phyloP scores from a whole-genome alignment of 768 basidiomycete species.

The Daedalea quercina region DNA sequence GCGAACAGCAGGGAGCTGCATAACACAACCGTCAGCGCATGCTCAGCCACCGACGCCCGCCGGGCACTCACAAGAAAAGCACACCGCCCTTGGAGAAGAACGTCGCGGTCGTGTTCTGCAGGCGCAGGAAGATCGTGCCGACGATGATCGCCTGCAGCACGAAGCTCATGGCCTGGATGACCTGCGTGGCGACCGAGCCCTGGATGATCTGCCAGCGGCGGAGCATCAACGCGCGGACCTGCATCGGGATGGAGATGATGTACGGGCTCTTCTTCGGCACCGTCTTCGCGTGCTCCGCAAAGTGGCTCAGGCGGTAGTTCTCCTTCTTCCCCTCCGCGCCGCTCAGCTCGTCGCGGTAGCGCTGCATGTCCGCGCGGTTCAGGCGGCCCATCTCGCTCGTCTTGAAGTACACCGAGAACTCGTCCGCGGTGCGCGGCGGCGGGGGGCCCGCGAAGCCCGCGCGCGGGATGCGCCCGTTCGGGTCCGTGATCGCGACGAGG shows the following conservation, averaged over 20 bases:
- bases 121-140: conserved; percentile 59
- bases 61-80: conserved; percentile 65
- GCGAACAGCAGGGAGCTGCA: conserved; percentile 50
- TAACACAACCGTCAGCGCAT: not conserved
- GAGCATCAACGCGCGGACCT: conserved; percentile 28
- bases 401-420: conserved; percentile 38
- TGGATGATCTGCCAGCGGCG: conserved; percentile 29
- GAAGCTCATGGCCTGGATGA: conserved; percentile 32
- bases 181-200: conserved; percentile 23
- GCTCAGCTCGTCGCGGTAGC: conserved; percentile 38
- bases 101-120: conserved; percentile 46
- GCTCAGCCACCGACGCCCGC: not conserved
- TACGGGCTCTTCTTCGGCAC: conserved; percentile 33
- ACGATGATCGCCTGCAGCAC: conserved; percentile 47
- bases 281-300: conserved; percentile 43
- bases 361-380: conserved; percentile 41
- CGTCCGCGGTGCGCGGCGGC: conserved; percentile 46
- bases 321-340: conserved; percentile 35
- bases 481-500: conserved; percentile 54
- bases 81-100: conserved; percentile 77
- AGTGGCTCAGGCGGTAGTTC: conserved; percentile 42
- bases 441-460: conserved; percentile 27
- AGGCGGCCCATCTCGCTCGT: conserved; percentile 30
- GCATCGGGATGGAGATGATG: conserved; percentile 29
- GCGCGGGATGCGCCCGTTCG: conserved; percentile 46